phyloP scores from a whole-genome alignment of 768 basidiomycete genomes.

The Cystobasidium tubakii region DNA sequence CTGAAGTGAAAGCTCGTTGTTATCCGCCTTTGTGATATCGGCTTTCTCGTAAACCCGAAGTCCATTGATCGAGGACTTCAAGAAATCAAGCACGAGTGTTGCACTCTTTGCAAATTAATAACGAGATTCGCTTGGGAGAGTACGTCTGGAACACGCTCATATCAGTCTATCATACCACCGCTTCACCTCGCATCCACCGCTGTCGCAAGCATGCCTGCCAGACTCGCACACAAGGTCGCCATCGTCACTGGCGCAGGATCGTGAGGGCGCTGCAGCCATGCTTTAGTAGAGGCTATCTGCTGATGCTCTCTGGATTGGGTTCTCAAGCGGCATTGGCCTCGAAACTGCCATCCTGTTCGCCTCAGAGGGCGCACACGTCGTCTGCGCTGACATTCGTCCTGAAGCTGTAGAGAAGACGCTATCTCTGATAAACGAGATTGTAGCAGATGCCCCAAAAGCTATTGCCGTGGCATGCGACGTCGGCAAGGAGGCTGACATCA shows the following conservation, averaged over 20 bases:
- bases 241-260: slow-evolving; percentile 83
- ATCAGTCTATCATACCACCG: too few species aligned
- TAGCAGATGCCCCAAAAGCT: slow-evolving; percentile 54
- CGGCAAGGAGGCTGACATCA: slow-evolving; percentile 76
- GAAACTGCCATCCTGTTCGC: slow-evolving; percentile 95
- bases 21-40: too few species aligned
- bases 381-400: slow-evolving; percentile 81
- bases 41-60: too few species aligned
- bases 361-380: slow-evolving; percentile 75
- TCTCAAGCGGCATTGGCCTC: slow-evolving; percentile 79
- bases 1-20: too few species aligned
- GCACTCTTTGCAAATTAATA: too few species aligned
- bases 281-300: too few species aligned
- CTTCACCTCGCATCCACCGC: too few species aligned
- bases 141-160: too few species aligned
- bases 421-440: slow-evolving; percentile 61
- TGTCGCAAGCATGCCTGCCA: slow-evolving; percentile 37
- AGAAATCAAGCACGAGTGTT: too few species aligned
- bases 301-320: not conserved
- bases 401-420: slow-evolving; percentile 65
- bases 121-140: too few species aligned
- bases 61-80: too few species aligned
- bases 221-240: slow-evolving; percentile 56
- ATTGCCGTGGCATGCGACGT: slow-evolving; percentile 76
- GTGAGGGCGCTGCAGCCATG: slow-evolving; percentile 56